Evolutionary conservation across 2,329 filamentous ascomycete genomes (phyloP).

Genomic region (Tolypocladium tropicale): DNA sequence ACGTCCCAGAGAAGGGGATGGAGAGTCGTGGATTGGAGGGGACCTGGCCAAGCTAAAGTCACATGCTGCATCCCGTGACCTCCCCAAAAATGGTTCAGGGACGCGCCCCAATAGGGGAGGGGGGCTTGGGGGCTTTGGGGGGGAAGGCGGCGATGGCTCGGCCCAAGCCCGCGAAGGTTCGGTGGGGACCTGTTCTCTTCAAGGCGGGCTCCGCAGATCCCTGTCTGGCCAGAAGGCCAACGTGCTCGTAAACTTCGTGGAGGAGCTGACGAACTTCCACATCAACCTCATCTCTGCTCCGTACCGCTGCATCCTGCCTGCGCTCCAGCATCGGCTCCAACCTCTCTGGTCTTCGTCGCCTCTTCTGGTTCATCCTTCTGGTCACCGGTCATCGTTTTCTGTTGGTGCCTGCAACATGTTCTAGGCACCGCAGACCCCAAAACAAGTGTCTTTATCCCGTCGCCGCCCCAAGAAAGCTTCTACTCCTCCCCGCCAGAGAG

Average conservation of each 20-base stretch:
- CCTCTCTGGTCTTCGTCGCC: slow-evolving; percentile 19
- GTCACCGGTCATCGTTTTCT: slow-evolving; percentile 26
- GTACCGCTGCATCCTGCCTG: slow-evolving; percentile 13
- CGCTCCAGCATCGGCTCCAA: slow-evolving; percentile 13
- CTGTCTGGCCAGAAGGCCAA: slow-evolving; percentile 8
- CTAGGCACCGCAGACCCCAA: slow-evolving; percentile 21
- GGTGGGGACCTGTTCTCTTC: not conserved
- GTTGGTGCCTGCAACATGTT: slow-evolving; percentile 26
- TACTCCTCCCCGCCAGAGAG: not conserved
- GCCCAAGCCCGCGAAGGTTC: not conserved
- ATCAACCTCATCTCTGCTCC: slow-evolving; percentile 25
- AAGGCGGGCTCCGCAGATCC: slow-evolving; percentile 5
- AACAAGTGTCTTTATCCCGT: slow-evolving; percentile 1
- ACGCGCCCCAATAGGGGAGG: not conserved
- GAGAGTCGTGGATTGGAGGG: not conserved
- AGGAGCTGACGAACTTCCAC: slow-evolving; percentile 29
- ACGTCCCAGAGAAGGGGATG: not conserved
- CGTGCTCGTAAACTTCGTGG: slow-evolving; percentile 13
- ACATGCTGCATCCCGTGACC: slow-evolving; percentile 13
- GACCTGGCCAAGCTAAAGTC: slow-evolving; percentile 1
- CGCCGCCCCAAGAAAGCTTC: not conserved
- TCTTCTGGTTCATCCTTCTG: slow-evolving; percentile 30
- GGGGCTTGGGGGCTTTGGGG: no score
- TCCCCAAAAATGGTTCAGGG: not conserved
- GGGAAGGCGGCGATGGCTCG: not conserved